These are phyloP conservation scores for Gossypium schwendimanii DNA, from an alignment of 441 rosid genomes.

Conservation along the genomic window DNA sequence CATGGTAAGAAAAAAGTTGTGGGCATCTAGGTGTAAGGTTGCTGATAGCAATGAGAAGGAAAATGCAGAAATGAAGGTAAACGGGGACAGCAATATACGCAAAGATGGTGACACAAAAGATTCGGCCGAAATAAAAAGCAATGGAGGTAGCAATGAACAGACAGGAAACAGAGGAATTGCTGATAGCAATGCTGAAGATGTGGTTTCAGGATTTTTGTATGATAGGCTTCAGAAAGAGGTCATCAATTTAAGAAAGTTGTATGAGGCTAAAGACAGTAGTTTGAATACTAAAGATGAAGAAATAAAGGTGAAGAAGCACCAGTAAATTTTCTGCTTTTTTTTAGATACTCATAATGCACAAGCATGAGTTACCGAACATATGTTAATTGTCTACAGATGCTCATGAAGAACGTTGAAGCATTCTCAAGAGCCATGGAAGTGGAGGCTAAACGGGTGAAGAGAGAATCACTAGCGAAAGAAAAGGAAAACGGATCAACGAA, in stretches of 20 bases:
- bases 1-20: constrained; percentile 31
- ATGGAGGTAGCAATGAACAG: constrained; percentile 22
- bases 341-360: not conserved
- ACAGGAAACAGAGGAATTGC: constrained; percentile 24
- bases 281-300: constrained; percentile 62
- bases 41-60: constrained; percentile 55
- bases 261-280: constrained; percentile 50
- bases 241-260: constrained; percentile 47
- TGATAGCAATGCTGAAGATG: constrained; percentile 33
- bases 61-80: constrained; percentile 35
- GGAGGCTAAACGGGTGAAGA: constrained; percentile 66
- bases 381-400: constrained; percentile 39
- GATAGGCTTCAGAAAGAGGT: constrained; percentile 87
- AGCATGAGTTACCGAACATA: not conserved
- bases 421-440: constrained; percentile 63
- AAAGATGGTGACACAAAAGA: constrained; percentile 16
- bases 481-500: constrained; percentile 43
- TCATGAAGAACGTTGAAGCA: constrained; percentile 67
- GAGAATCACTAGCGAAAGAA: constrained; percentile 61
- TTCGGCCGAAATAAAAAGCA: constrained; percentile 21
- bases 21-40: constrained; percentile 48
- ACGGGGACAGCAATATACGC: constrained; percentile 14
- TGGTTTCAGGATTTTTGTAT: constrained; percentile 77
- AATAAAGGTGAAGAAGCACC: constrained; percentile 49
- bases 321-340: not conserved